Base-by-base conservation (phyloP, 2,329 filamentous ascomycete species). In the Zymoseptoria ardabiliae region DNA sequence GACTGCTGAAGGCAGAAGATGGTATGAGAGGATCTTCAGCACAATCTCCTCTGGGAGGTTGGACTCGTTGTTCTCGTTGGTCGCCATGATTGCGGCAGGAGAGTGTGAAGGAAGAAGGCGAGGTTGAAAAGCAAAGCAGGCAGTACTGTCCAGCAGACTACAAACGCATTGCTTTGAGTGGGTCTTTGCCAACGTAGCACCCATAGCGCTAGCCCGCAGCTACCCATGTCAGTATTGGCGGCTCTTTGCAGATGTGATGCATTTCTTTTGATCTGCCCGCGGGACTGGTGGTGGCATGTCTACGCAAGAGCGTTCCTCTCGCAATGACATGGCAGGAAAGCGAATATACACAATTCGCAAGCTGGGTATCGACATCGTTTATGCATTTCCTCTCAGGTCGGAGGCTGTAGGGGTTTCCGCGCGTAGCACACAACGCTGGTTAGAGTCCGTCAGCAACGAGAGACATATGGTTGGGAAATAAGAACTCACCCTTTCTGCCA, bases 401-500 rank as follows among this genome's bases (percentile, higher is more conserved):
- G 50, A n/a, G 50, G 50, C 19, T 23, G 23, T 45, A 54, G 51
- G 28, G 58, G 54, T 45, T 57, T 60, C 19, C 56, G 54, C 11
- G 50, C 58, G 25, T 60, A 60, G 51, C 58, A 60, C 17, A 60
- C 51, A 22, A 60, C 51, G 25, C 58, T 60, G n/a, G 30, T 11
- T 13, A 17, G 19, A 21, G n/a, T 53, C 30, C 4, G 23, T 51
- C 11, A 57, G 10, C n/a, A 11, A 6, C 35, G 25, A 54, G 28
- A 30, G 7, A 17, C 25, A 53, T 50, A 8, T 30, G 7, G 11
- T 23, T 30, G 28, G 53, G 19, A n/a, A 41, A 8, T 20, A 4
- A 20, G 21, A 6, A 56, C 58, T 21, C 50, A 64, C 57, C 65
- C 63, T 54, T 64, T 67, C 50, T 66, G 62, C 55, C 63, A 67